A percentile compares a stretch with the other conserved stretches of the same genome.
phyloP scores from a whole-genome alignment of 176 grass and related monocot species.

The Juncus inflexus region DNA sequence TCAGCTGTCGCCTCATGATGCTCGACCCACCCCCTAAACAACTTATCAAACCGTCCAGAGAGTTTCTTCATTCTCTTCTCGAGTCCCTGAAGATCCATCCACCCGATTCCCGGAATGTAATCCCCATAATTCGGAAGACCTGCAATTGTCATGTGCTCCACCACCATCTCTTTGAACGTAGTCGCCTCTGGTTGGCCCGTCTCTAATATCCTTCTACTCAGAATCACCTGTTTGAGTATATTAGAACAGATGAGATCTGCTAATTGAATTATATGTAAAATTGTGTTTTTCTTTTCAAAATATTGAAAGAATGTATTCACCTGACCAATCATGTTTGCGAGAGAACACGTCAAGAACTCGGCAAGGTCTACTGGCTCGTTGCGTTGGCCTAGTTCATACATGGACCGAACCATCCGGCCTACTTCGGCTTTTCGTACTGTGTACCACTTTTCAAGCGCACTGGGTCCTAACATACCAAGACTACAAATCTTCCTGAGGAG shows the following conservation, averaged over 20 bases:
- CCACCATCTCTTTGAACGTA: conserved; percentile 37
- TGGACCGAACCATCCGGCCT: conserved; percentile 14
- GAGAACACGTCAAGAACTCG: conserved; percentile 8
- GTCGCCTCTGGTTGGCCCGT: conserved; percentile 19
- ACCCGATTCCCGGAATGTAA: conserved; percentile 25
- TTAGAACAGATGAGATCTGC: no score
- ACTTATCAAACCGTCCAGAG: conserved; percentile 8
- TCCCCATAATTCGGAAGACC: conserved; percentile 29
- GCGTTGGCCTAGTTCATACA: conserved; percentile 4
- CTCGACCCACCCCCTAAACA: conserved; percentile 18
- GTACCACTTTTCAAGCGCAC: conserved; percentile 20
- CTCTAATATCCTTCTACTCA: conserved; percentile 22
- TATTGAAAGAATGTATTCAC: no score
- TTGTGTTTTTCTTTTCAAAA: no score
- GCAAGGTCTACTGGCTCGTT: not conserved
- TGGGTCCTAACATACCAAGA: conserved; percentile 18
- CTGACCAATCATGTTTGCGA: conserved; percentile 21
- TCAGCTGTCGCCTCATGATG: conserved; percentile 26
- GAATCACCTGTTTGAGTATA: not conserved
- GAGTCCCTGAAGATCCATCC: conserved; percentile 42
- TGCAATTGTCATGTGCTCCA: conserved; percentile 35
- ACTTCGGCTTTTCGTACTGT: conserved; percentile 24
- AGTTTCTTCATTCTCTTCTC: conserved; percentile 19
- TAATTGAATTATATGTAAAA: no score
- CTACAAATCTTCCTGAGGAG: conserved; percentile 26